phyloP scores from a whole-genome alignment of 2,329 filamentous ascomycete species.

The Diaporthe velutina region DNA sequence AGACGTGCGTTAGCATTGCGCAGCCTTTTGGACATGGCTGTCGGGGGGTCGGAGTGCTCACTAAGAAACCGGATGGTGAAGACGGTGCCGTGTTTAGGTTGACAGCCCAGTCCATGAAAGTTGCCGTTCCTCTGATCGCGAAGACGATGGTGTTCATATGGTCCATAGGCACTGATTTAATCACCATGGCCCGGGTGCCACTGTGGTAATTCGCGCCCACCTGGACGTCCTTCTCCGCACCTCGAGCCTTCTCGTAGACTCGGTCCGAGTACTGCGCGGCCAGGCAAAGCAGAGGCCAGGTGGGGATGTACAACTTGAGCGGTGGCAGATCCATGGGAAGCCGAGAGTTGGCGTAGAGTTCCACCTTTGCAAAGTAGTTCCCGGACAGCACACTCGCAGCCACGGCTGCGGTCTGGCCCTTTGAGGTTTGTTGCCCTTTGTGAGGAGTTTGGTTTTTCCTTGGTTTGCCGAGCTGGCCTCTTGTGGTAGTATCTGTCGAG shows the following conservation, averaged over 20 bases:
- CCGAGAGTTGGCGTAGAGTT: slow-evolving; percentile 82
- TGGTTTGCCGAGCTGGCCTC: slow-evolving; percentile 29
- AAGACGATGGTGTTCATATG: slow-evolving; percentile 84
- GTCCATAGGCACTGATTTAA: slow-evolving; percentile 85
- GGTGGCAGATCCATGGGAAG: slow-evolving; percentile 76
- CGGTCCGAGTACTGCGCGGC: slow-evolving; percentile 83
- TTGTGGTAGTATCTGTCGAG: slow-evolving; percentile 14
- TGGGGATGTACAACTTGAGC: slow-evolving; percentile 79
- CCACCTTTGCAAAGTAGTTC: slow-evolving; percentile 81
- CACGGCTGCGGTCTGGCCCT: slow-evolving; percentile 52
- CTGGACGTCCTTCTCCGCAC: slow-evolving; percentile 75
- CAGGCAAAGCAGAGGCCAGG: slow-evolving; percentile 82
- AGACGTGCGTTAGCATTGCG: slow-evolving; percentile 28
- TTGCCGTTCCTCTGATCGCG: slow-evolving; percentile 84
- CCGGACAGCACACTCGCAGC: slow-evolving; percentile 56
- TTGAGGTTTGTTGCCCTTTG: slow-evolving; percentile 50
- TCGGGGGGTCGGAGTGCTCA: slow-evolving; percentile 46
- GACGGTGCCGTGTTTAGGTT: slow-evolving; percentile 80
- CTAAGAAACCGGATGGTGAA: slow-evolving; percentile 76
- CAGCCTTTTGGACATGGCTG: not conserved
- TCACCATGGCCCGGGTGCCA: slow-evolving; percentile 87
- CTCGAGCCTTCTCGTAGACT: slow-evolving; percentile 77
- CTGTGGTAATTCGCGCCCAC: slow-evolving; percentile 78
- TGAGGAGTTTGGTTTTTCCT: slow-evolving; percentile 47
- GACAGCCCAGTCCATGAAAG: slow-evolving; percentile 88